Conservation (phyloP, 163 green algal genomes). For the Coccomyxa subellipsoidea region DNA sequence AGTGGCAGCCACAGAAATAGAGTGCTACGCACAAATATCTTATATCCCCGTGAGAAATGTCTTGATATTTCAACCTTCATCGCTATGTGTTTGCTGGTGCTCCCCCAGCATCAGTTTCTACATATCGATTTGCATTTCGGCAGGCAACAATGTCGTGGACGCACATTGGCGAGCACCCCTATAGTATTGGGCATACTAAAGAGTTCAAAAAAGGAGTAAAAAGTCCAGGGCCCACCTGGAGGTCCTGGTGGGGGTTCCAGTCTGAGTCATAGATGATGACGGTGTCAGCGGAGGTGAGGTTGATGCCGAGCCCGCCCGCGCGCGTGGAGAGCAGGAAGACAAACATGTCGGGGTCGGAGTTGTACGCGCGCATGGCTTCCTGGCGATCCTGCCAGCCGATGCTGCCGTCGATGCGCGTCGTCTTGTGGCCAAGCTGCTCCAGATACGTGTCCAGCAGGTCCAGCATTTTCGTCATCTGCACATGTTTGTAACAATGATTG, state of each 20-base stretch:
- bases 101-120: no score
- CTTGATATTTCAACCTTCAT: no score
- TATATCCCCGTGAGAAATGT: no score
- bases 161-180: no score
- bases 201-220: neutral
- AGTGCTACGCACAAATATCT: no score
- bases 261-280: constrained; percentile 99
- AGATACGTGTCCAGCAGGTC: constrained; percentile 94
- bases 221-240: constrained; percentile 56
- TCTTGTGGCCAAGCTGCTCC: constrained; percentile 66
- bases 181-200: no score
- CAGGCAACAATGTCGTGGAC: no score
- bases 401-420: constrained; percentile 88
- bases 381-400: constrained; percentile 70
- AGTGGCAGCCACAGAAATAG: no score
- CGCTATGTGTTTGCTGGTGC: no score
- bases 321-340: constrained; percentile 96
- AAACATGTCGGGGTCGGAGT: constrained; percentile 59
- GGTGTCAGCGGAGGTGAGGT: constrained; percentile 95
- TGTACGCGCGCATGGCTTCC: constrained; percentile 62
- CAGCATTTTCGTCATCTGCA: constrained; percentile 99
- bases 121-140: no score
- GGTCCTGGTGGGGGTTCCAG: constrained; percentile 94
- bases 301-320: constrained; percentile 96
- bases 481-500: neutral